These are phyloP conservation scores for Sporisorium iseilematis-ciliati DNA, from an alignment of 1,284 basidiomycete species.

Conservation along the genomic window DNA sequence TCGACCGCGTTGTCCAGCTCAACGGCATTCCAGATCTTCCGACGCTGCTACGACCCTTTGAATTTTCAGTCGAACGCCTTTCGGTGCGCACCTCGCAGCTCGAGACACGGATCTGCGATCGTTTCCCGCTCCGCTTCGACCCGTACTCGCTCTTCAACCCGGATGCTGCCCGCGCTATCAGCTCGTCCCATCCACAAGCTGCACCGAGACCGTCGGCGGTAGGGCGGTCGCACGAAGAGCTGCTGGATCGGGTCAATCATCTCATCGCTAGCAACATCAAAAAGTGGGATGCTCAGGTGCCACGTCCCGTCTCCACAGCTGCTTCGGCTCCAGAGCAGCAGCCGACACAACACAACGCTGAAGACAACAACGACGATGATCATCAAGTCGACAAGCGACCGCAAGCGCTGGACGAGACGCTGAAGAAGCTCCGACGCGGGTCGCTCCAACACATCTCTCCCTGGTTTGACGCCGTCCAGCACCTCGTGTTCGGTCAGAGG, in stretches of 20 bases:
- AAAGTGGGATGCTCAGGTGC: conserved; percentile 38
- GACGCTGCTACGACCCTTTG: conserved; percentile 62
- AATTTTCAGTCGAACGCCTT: conserved; percentile 49
- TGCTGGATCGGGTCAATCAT: conserved; percentile 52
- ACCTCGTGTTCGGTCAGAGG: conserved; percentile 45
- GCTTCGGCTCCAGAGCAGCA: background rate
- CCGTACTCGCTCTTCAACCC: conserved; percentile 50
- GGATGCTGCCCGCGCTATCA: conserved; percentile 16
- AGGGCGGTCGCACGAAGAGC: conserved; percentile 28
- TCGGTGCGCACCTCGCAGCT: conserved; percentile 65
- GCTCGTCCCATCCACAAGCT: conserved; percentile 11
- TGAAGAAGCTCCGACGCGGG: conserved; percentile 19
- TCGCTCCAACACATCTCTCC: conserved; percentile 49
- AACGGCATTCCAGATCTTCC: conserved; percentile 58
- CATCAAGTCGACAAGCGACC: background rate
- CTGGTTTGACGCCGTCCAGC: conserved; percentile 56
- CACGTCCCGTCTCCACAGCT: background rate
- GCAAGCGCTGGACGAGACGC: conserved; percentile 20
- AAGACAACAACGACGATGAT: conserved; percentile 6
- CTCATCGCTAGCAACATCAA: conserved; percentile 55
- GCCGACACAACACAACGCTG: background rate
- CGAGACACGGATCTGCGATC: conserved; percentile 50
- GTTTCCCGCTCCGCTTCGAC: conserved; percentile 65
- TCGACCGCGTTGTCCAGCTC: conserved; percentile 42
- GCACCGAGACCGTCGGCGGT: conserved; percentile 23